Base-by-base conservation (phyloP, 306 rosid species). In the Rosa persica region DNA sequence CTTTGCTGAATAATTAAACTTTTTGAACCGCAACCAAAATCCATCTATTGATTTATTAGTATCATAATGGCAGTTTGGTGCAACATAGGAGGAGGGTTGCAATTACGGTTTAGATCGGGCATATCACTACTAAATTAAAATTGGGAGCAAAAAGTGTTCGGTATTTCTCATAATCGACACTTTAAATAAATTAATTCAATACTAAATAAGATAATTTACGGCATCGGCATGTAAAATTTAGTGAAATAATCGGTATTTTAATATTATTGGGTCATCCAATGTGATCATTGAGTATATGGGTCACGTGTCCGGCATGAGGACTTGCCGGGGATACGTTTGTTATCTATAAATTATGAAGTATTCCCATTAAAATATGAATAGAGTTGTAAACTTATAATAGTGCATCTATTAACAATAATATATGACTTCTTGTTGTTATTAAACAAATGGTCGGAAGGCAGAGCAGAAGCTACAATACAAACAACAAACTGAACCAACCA, bases 301-400 rank as follows among this genome's bases (percentile, higher is more conserved):
- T 83, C 93, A 87, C 88, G 89, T 86, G 93, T 84, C 87, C 84
- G 86, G 84, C 81, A 48, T 47, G 81, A 80, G 78, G 67, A 81
- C 39, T 83, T 36, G 76, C 49, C 40, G 76, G 76, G 78, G 78
- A 75, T 80, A 42, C 79, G 84, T 83, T 72, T 77, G 85, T 2
- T 43, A 43, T 43, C 46, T 43, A 6, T 43, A 43, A 43, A 9
- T 7, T 43, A 43, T 80, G 77, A 48, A 52, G 38, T 20, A 40
- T 52, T 23, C 2, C 9, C 22, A 76, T 20, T 49, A 77, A 48
- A 76, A 6, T 25, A 30, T 82, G 81, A 86, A 75, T 52, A 4
- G 44, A 42, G 44, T 42, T 42, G 8, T 6, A 42, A 43, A 78
- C 73, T 66, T 66, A 85, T 75, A 82, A 81, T 81, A 83, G 84